Percentiles rank a stretch among this genome's conserved stretches.
phyloP scores from a whole-genome alignment of 768 basidiomycete species.

The Rhodocollybia butyracea region DNA sequence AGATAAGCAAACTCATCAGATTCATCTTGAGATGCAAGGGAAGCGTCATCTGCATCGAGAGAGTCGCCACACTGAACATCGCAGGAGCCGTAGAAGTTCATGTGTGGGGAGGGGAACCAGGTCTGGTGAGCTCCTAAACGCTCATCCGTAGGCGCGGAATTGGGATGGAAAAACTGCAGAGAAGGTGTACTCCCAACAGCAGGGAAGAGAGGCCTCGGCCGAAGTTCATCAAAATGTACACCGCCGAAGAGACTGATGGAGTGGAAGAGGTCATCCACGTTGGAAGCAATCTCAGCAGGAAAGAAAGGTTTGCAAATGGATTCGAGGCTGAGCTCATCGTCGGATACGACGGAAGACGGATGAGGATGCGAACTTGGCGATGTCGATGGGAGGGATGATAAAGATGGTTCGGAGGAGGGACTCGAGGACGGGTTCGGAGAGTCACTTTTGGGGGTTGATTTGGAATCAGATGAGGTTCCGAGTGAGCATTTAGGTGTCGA shows the following conservation, averaged over 20 bases:
- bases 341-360: neutral
- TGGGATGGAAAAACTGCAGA: neutral
- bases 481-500: neutral
- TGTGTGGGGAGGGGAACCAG: neutral
- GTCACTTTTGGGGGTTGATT: neutral
- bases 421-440: neutral
- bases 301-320: neutral
- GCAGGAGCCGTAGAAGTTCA: too few species aligned
- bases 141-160: too few species aligned
- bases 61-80: too few species aligned
- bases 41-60: neutral
- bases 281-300: neutral
- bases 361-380: neutral
- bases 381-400: neutral
- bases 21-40: neutral
- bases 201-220: neutral
- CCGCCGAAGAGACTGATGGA: neutral
- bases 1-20: neutral
- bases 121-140: neutral
- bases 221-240: neutral
- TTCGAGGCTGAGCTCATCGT: neutral
- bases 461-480: neutral
- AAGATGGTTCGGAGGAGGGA: neutral
- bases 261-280: neutral
- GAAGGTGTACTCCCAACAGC: conserved; percentile 1